These are phyloP conservation scores for Silene conica DNA, from an alignment of 148 eudicot genomes.

Conservation along the genomic window DNA sequence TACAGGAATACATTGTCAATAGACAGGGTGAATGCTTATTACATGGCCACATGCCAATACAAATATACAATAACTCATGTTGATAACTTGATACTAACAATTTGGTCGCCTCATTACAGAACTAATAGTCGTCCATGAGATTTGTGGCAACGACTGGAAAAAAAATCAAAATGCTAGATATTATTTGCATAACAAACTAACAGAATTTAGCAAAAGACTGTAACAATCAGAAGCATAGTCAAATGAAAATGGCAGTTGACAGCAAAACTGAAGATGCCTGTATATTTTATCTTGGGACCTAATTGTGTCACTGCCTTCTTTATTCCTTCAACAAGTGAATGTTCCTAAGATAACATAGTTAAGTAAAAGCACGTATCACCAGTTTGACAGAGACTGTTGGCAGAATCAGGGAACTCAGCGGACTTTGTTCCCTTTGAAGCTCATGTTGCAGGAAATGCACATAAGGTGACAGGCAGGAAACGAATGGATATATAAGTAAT, in stretches of 20 bases:
- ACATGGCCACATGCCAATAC: no score
- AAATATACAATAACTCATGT: no score
- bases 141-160: no score
- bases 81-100: no score
- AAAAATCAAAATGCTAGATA: no score
- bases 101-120: slow-evolving; percentile 6
- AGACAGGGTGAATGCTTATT: no score
- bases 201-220: neutral
- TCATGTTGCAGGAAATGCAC: neutral
- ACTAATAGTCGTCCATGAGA: slow-evolving; percentile 16
- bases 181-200: no score
- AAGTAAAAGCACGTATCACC: neutral
- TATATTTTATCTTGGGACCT: slow-evolving; percentile 9
- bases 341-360: neutral
- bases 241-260: neutral
- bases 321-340: neutral
- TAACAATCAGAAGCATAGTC: neutral
- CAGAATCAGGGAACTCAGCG: neutral
- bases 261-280: slow-evolving; percentile 5
- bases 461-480: neutral
- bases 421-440: neutral
- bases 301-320: slow-evolving; percentile 14
- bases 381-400: neutral
- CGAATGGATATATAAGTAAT: neutral
- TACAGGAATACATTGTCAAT: no score